Evolutionary conservation across 495 filamentous ascomycete genomes (phyloP).

Genomic region (Neurospora sp.): DNA sequence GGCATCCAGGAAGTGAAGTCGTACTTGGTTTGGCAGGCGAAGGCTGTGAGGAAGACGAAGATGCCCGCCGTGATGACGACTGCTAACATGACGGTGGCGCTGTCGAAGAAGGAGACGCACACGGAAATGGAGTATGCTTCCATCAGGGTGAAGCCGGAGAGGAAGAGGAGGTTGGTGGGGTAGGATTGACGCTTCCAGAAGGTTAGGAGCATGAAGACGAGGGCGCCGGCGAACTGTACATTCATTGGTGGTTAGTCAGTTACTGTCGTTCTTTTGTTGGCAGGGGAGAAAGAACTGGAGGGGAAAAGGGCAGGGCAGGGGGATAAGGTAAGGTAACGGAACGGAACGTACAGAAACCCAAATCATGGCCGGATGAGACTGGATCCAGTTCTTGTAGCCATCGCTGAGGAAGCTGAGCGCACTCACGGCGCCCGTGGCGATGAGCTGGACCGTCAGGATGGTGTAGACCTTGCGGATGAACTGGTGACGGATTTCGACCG

Average conservation of each 20-base stretch:
- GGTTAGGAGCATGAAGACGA: slow-evolving; percentile 75
- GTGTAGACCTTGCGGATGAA: slow-evolving; percentile 79
- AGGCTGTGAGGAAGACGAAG: slow-evolving; percentile 85
- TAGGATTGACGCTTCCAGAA: slow-evolving; percentile 99
- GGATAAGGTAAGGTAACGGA: not conserved
- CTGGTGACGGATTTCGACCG: slow-evolving; percentile 90
- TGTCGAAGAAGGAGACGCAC: slow-evolving; percentile 77
- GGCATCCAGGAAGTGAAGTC: slow-evolving; percentile 97
- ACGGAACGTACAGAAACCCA: slow-evolving; percentile 52
- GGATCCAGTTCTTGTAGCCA: slow-evolving; percentile 79
- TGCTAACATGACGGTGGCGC: slow-evolving; percentile 75
- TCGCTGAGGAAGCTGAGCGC: slow-evolving; percentile 75
- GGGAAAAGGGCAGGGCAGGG: slow-evolving; percentile 3
- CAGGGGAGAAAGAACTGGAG: slow-evolving; percentile 2
- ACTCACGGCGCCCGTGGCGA: slow-evolving; percentile 72
- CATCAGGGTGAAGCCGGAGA: slow-evolving; percentile 78
- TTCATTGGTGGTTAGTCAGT: not conserved
- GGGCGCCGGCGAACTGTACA: slow-evolving; percentile 55
- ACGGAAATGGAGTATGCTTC: slow-evolving; percentile 93
- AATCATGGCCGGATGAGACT: slow-evolving; percentile 72
- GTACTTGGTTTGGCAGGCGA: slow-evolving; percentile 96
- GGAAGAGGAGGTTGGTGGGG: slow-evolving; percentile 87
- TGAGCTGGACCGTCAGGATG: slow-evolving; percentile 65
- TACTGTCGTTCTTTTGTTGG: too few relatives aligned
- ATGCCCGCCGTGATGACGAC: slow-evolving; percentile 84